Evolutionary conservation across 768 basidiomycete species (phyloP).

Genomic region (Tylopilus sp.): DNA sequence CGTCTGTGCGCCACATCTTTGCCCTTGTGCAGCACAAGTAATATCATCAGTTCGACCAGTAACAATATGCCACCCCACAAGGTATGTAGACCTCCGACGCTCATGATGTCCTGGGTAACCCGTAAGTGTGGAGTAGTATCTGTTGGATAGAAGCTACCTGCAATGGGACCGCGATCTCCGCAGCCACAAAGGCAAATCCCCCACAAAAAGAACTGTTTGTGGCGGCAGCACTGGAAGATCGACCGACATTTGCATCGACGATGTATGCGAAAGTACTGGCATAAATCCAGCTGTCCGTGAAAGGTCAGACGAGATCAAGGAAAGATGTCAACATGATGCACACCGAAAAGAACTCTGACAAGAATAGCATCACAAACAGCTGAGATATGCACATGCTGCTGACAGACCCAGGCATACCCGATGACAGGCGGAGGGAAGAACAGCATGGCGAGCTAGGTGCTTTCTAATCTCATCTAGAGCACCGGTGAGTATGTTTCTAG

Average conservation of each 20-base stretch:
- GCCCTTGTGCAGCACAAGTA: constrained; percentile 65
- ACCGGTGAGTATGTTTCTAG: too few relatives aligned
- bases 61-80: constrained; percentile 59
- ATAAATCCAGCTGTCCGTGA: constrained; percentile 56
- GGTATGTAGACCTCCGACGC: constrained; percentile 80
- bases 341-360: constrained; percentile 73
- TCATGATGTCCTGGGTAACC: constrained; percentile 58
- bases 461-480: constrained; percentile 80
- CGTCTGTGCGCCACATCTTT: constrained; percentile 52
- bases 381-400: constrained; percentile 60
- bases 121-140: not conserved
- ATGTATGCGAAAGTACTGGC: constrained; percentile 78
- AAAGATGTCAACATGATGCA: constrained; percentile 32
- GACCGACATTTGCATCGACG: constrained; percentile 82
- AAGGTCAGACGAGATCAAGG: not conserved
- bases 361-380: constrained; percentile 75
- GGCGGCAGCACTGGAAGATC: constrained; percentile 74
- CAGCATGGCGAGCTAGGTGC: constrained; percentile 55
- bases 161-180: constrained; percentile 74
- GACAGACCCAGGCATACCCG: constrained; percentile 75
- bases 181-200: constrained; percentile 60
- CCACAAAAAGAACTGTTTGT: constrained; percentile 77
- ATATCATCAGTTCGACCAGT: constrained; percentile 49
- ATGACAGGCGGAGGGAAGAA: constrained; percentile 54
- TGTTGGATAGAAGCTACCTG: constrained; percentile 36